Evolutionary conservation across 352 stramenopile genomes (phyloP).

Genomic region (Phytophthora meadii): DNA sequence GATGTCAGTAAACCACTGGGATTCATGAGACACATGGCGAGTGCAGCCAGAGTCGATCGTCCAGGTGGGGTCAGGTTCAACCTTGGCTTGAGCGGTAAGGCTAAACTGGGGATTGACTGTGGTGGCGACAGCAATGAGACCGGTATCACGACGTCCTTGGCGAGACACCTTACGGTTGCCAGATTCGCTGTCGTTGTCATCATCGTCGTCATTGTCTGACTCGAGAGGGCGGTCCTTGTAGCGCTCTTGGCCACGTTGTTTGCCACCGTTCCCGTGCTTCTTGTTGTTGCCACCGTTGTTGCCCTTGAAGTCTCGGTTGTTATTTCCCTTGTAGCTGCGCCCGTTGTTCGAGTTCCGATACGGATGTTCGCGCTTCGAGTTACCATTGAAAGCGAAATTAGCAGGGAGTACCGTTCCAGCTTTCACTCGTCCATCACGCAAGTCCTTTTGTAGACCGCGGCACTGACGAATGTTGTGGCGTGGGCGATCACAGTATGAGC

Average conservation of each 20-base stretch:
- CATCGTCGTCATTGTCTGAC: not conserved
- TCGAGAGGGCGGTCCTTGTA: no score
- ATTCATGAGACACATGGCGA: slow-evolving; percentile 19
- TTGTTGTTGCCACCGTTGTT: no score
- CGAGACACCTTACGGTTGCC: slow-evolving; percentile 2
- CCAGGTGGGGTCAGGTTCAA: not conserved
- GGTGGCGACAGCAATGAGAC: slow-evolving; percentile 8
- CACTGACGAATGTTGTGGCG: no score
- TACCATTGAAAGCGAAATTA: not conserved
- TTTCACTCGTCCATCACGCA: no score
- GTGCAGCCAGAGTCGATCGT: slow-evolving; percentile 23
- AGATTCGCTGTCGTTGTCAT: not conserved
- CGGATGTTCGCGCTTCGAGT: no score
- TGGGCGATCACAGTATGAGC: no score
- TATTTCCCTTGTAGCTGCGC: no score
- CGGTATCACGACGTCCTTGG: slow-evolving; percentile 6
- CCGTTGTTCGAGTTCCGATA: no score
- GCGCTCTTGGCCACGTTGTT: no score
- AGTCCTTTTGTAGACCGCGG: no score
- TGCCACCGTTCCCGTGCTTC: no score
- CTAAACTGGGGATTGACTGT: not conserved
- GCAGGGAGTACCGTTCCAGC: not conserved
- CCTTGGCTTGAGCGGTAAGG: not conserved
- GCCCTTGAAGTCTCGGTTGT: no score
- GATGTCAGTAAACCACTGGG: slow-evolving; percentile 17